Base-by-base conservation (phyloP, 495 filamentous ascomycete genomes). In the Daldinia grandis region DNA sequence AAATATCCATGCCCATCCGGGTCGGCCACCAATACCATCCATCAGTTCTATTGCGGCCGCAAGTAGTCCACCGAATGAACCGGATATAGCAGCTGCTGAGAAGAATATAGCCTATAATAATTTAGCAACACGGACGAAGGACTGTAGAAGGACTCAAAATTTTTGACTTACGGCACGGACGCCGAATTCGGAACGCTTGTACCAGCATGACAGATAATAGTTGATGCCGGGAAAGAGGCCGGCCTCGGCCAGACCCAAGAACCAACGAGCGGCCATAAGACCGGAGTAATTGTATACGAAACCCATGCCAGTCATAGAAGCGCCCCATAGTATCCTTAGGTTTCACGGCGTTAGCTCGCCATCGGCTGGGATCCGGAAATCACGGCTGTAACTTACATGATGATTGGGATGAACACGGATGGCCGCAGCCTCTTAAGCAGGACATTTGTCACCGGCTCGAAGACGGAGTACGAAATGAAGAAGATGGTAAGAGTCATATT, bases 181-280 rank as follows among this genome's bases (percentile, higher is more conserved):
- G 37, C 93, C 93, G 57, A 96, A 90, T 64, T 97, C 93, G 42
- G 83, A 85, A 7, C 94, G 88, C 74, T 88, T 92, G 75, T 96
- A 96, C 92, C 92, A 95, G 76, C 91, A 94, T 0, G 89, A 91
- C 1, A 97, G 83, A 74, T 95, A 96, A 76, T 94, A 97, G 72
- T 92, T 93, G 5, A 97, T 87, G 3, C 95, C 95, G 0, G 93
- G 92, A 75, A 94, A 95, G 0, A 96, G 83, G 10, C 93, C 94
- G 15, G 93, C 94, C 76, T 97, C 94, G 1, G 88, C 80, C 3
- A 97, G 79, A 1, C 95, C 95, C 0, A 98, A 85, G 76, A 94
- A 97, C 87, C 89, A 97, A 10, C 94, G 87, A 1, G 92, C 91
- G 33, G 91, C 89, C 86, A 95, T 89, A 54, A 97, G 86, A 2